These are phyloP conservation scores for Helicostylum pulchrum DNA, from an alignment of 192 early-diverging fungal species.

Conservation along the genomic window DNA sequence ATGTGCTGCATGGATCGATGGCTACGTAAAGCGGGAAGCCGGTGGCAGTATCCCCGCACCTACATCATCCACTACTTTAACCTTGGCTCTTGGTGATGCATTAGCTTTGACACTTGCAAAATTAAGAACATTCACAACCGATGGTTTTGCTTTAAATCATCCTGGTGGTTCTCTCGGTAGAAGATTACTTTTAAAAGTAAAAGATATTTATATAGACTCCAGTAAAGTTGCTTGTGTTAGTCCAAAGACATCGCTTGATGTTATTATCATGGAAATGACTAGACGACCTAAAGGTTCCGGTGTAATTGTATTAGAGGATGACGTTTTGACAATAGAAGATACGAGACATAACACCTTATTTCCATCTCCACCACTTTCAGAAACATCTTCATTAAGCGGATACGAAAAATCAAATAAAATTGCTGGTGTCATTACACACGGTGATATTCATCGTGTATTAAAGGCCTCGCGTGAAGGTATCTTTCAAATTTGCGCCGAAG, in stretches of 20 bases:
- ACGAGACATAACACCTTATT: conserved; percentile 12
- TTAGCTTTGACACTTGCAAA: conserved; percentile 38
- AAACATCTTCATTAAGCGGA: neutral
- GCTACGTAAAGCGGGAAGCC: conserved; percentile 34
- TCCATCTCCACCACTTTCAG: conserved; percentile 19
- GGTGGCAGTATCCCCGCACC: conserved; percentile 41
- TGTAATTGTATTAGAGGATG: conserved; percentile 37
- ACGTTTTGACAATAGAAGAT: neutral
- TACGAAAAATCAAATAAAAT: conserved; percentile 16
- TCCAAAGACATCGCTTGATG: conserved; percentile 26
- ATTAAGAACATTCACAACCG: conserved; percentile 34
- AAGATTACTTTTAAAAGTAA: conserved; percentile 34
- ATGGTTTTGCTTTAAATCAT: conserved; percentile 44
- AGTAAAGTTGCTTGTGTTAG: conserved; percentile 24
- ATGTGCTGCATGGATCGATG: conserved; percentile 42
- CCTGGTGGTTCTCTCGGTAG: conserved; percentile 44
- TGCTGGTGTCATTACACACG: conserved; percentile 38
- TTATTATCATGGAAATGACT: conserved; percentile 39
- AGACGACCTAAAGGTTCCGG: conserved; percentile 27
- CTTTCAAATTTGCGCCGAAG: conserved; percentile 30
- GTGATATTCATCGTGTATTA: conserved; percentile 36
- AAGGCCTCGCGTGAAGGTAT: conserved; percentile 25
- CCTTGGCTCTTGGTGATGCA: conserved; percentile 44
- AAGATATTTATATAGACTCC: conserved; percentile 30
- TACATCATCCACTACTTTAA: conserved; percentile 43